Evolutionary conservation across 2,329 filamentous ascomycete species (phyloP).

Genomic region (Alternaria alternata): DNA sequence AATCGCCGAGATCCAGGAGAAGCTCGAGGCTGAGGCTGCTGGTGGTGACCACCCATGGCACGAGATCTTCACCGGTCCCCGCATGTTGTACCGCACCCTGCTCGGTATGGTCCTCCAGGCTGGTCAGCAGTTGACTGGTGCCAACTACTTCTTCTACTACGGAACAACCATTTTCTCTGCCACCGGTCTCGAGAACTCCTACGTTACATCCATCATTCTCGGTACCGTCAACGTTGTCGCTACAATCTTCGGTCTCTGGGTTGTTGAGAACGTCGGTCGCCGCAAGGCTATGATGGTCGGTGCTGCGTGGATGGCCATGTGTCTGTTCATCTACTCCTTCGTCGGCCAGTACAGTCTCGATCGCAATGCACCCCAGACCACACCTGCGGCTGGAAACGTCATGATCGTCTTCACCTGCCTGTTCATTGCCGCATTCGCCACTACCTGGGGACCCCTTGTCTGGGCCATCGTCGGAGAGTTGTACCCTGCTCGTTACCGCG

Average conservation of each 20-base stretch:
- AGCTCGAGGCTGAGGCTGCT: slow-evolving; percentile 61
- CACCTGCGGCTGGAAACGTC: slow-evolving; percentile 61
- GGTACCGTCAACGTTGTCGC: slow-evolving; percentile 60
- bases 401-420: slow-evolving; percentile 75
- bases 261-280: slow-evolving; percentile 58
- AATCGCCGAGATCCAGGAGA: slow-evolving; percentile 64
- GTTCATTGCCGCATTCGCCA: slow-evolving; percentile 72
- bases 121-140: slow-evolving; percentile 73
- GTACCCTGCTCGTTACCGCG: slow-evolving; percentile 67
- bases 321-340: slow-evolving; percentile 64
- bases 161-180: slow-evolving; percentile 57
- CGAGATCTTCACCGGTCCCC: slow-evolving; percentile 71
- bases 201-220: slow-evolving; percentile 59
- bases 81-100: slow-evolving; percentile 71
- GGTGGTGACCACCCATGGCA: slow-evolving; percentile 54
- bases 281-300: slow-evolving; percentile 57
- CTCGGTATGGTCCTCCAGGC: slow-evolving; percentile 70
- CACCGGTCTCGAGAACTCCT: slow-evolving; percentile 54
- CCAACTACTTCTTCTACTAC: slow-evolving; percentile 60
- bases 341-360: slow-evolving; percentile 53
- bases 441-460: slow-evolving; percentile 74
- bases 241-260: slow-evolving; percentile 56
- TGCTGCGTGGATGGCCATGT: slow-evolving; percentile 60
- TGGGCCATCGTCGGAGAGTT: slow-evolving; percentile 75
- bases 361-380: slow-evolving; percentile 46